Evolutionary conservation across 331 rosid genomes (phyloP), one percentile per base, ranked within the genome.

Genomic region (Quercus lobata): DNA sequence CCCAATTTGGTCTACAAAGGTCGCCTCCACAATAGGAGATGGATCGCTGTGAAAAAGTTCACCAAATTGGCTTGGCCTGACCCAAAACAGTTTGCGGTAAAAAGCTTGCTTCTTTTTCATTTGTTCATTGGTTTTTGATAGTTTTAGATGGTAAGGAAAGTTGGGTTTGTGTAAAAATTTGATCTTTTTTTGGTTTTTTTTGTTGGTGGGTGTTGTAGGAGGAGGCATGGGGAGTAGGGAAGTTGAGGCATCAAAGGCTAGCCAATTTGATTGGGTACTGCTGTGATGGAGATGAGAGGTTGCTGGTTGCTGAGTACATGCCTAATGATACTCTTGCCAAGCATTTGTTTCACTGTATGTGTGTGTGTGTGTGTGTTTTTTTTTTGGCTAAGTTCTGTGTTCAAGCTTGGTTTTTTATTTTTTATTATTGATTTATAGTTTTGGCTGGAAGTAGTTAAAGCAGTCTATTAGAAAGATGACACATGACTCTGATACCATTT

Each of bases 11-110:
- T 96, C 22, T 96, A 96, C 79, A 91, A 90, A 66, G 99, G 99
- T 6, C 88, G 90, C 27, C 91, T 94, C n/a, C 90, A 81, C 74
- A 90, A 89, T 80, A 87, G 88, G 46, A 86, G 90, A 2, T 93
- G 92, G 96, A 93, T 96, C 88, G 99, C 99, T 0, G 98, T 96
- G 29, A 96, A 96, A 92, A 93, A 91, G 94, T 96, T 93, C 84
- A 78, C 93, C 46, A 96, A 93, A 69, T 83, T 89, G 65, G 98
- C 98, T 10, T 96, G 99, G 98, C 99, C 99, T 24, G 94, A 96
- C 84, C 91, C 99, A 73, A 89, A 93, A 81, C 99, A 93, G 73
- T 96, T 96, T 77, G 97, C 90, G 56, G 96, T 91, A 83, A 27
- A 58, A 22, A 30, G 74, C 27, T 11, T 68, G 49, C 7, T 4